Evolutionary conservation across 176 grass and related monocot species (phyloP), one percentile per base, ranked within the genome.

Genomic region (Carex pumila): DNA sequence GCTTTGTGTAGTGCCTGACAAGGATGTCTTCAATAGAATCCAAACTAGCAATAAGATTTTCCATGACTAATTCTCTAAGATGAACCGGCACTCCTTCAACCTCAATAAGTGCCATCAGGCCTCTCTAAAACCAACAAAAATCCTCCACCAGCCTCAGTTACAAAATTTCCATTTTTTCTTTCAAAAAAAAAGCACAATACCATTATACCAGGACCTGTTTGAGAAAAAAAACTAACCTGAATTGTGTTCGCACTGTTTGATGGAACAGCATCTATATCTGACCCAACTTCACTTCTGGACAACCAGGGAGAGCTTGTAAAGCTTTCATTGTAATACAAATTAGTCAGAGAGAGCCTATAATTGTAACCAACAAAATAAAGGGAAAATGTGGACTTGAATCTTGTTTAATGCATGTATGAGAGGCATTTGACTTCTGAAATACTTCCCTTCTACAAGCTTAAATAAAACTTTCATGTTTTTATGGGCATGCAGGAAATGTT

Each of bases 31-130:
- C 92, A 63, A 98, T 88, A 81, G 92, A 98, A 87, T 95, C 90
- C 88, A 89, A 93, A 78, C 95, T 98, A 49, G 95, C 95, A 85
- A 98, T 95, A 85, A 98, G 89, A 95, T 98, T 94, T 80, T 90
- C 89, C 67, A 88, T 83, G 74, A 80, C 88, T 87, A 98, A 85
- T 89, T 93, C 92, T 85, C 88, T 87, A 80, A 95, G 89, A 81
- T 98, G 83, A 82, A 98, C 91, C 50, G 89, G 92, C 77, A 98
- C 92, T 86, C 84, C 92, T 94, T 98, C 95, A 57, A 98, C 92
- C 87, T 98, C 95, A 83, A 98, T 89, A 83, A 98, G 92, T 72
- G 95, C 95, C 92, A 98, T 98, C 54, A 98, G 81, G 64, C 95
- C 89, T 89, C 95, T 98, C 95, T 98, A 90, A 81, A 89, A 91